A percentile compares a stretch with the other conserved stretches of the same genome.
These are phyloP conservation scores for Fusarium newnesense DNA, from an alignment of 2,329 filamentous ascomycete genomes.

Conservation along the genomic window DNA sequence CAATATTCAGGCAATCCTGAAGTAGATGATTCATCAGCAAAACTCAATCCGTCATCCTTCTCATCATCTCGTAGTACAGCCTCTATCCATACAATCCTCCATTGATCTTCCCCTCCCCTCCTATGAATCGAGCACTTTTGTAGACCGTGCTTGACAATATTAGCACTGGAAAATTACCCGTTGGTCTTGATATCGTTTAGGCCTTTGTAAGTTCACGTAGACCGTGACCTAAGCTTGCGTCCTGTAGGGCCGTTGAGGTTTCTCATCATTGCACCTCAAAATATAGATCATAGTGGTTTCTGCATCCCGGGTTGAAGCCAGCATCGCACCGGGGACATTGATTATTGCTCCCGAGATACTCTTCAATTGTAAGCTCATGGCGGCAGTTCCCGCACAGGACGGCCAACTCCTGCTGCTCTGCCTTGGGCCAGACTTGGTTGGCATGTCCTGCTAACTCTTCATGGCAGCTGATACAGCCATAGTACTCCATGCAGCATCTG, in stretches of 20 bases:
- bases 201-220: fast-evolving
- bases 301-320: constrained; percentile 23
- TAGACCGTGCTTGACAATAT: no score
- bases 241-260: neutral
- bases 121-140: no score
- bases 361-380: neutral
- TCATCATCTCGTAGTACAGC: no score
- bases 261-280: neutral
- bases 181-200: no score
- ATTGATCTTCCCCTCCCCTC: neutral
- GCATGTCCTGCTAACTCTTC: constrained; percentile 5
- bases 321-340: constrained; percentile 3
- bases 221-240: fast-evolving
- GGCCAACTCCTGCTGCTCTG: constrained; percentile 7
- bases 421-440: neutral
- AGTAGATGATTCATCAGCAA: fast-evolving
- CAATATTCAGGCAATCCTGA: neutral
- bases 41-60: neutral
- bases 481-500: constrained; percentile 17
- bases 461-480: constrained; percentile 25
- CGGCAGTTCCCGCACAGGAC: constrained; percentile 8
- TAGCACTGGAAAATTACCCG: no score
- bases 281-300: constrained; percentile 10
- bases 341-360: neutral
- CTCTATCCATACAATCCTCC: neutral